Evolutionary conservation across 73 alveolate genomes (phyloP), one percentile per base, ranked within the genome.

Genomic region (Paramecium tetraurelia): DNA sequence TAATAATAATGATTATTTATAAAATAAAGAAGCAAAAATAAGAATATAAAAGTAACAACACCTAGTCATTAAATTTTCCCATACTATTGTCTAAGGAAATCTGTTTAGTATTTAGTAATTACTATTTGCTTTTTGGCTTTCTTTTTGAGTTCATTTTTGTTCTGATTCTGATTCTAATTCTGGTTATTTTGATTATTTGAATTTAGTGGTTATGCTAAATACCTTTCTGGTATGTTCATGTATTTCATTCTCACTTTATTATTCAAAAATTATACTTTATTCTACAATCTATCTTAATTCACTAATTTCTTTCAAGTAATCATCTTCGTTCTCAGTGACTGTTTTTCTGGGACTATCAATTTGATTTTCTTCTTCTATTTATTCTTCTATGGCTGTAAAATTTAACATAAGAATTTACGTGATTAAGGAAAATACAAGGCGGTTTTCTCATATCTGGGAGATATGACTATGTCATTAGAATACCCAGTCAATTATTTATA

Each of bases 211-310:
- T 63, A 33, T 63, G 41, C 2, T 63, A 31, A 27, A 33, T 63
- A 63, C 12, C 27, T 63, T 63, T 63, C 44, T 3, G 84, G 84
- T 31, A 63, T 63, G 24, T 63, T 63, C 84, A 72, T 72, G 21
- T 72, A 72, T 18, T 72, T 72, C 59, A 72, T 72, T 36, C 86
- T 33, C 86, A 72, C 86, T 72, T 29, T 21, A 72, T 29, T 72
- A 72, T 72, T 40, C 38, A 38, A 72, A 4, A 21, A 18, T 20
- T n/a, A 16, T 35, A 72, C 86, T 72, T 72, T 72, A 16, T 3
- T 72, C 86, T 36, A 72, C 86, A 33, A 72, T 72, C 35, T 36
- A 33, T 22, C 86, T 31, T 38, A 72, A 72, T n/a, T 72, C 86
- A 35, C 58, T 29, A 29, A 72, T 72, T 40, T 72, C 86, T 29